A percentile compares a stretch with the other conserved stretches of the same genome.
Evolutionary conservation across 202 grass and related monocot species (phyloP).

Genomic region (Hordeum pubiflorum): DNA sequence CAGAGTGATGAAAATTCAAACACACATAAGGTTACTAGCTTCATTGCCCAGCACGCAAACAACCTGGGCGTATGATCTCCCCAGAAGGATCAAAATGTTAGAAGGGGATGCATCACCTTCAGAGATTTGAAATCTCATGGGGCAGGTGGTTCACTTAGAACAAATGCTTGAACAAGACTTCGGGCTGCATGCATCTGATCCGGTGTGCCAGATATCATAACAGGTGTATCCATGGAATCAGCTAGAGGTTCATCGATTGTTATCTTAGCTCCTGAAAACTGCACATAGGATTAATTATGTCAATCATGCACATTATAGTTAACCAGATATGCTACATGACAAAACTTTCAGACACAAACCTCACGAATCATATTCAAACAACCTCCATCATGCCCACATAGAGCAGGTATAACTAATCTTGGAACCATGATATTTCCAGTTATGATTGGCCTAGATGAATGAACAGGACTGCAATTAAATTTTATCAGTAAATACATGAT

Average conservation of each 20-base stretch:
- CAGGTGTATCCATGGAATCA: conserved; percentile 59
- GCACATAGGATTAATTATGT: conserved; percentile 27
- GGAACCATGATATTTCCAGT: conserved; percentile 81
- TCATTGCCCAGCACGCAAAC: conserved; percentile 8
- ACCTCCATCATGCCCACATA: conserved; percentile 82
- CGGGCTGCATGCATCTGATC: conserved; percentile 86
- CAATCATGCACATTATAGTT: not conserved
- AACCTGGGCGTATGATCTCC: not conserved
- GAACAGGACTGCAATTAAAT: conserved; percentile 42
- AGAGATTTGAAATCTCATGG: conserved; percentile 23
- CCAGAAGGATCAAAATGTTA: conserved; percentile 15
- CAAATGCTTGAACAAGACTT: conserved; percentile 94
- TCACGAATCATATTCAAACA: conserved; percentile 78
- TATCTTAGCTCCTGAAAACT: conserved; percentile 98
- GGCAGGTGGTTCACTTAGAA: conserved; percentile 65
- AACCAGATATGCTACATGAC: conserved; percentile 2
- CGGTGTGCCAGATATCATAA: conserved; percentile 69
- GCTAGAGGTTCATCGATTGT: conserved; percentile 61
- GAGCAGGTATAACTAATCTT: conserved; percentile 49
- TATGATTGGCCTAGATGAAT: conserved; percentile 51
- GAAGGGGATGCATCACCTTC: conserved; percentile 27
- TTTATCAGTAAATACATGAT: not conserved
- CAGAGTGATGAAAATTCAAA: conserved; percentile 12
- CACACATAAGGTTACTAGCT: not conserved
- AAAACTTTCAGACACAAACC: conserved; percentile 35